phyloP scores from a whole-genome alignment of 306 rosid species.

The Cucurbita moschata region DNA sequence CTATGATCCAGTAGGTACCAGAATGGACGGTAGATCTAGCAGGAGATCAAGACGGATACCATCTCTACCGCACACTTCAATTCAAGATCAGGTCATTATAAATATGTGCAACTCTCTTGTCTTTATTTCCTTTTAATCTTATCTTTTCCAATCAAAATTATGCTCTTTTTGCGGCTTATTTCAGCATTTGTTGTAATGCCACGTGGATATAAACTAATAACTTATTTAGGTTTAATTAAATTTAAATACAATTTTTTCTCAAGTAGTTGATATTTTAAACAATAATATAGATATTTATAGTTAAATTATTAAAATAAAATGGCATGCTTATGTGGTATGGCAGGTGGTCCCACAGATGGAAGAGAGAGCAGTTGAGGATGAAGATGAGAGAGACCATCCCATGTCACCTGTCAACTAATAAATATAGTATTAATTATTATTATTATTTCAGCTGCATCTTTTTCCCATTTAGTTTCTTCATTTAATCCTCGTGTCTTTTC shows the following conservation, averaged over 20 bases:
- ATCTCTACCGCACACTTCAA: constrained; percentile 27
- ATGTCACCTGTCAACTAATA: not conserved
- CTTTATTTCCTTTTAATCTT: not conserved
- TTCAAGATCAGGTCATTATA: constrained; percentile 41
- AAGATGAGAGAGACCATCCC: constrained; percentile 11
- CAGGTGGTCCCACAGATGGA: constrained; percentile 73
- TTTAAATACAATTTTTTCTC: too few species aligned
- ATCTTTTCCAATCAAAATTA: not conserved
- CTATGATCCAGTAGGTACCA: constrained; percentile 10
- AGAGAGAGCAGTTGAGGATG: constrained; percentile 11
- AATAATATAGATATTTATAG: too few species aligned
- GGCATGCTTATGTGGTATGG: not conserved
- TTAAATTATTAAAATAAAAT: not conserved
- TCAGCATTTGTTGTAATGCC: not conserved
- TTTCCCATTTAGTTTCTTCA: not conserved
- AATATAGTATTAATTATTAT: not conserved
- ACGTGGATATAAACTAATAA: not conserved
- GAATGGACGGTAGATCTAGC: constrained; percentile 12
- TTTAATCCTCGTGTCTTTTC: not conserved
- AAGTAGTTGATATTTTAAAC: too few species aligned
- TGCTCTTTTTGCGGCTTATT: not conserved
- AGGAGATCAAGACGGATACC: constrained; percentile 25
- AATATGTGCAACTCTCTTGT: not conserved
- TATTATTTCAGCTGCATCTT: not conserved
- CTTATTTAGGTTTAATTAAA: too few species aligned